A percentile compares a stretch with the other conserved stretches of the same genome.
phyloP scores from a whole-genome alignment of 169 alveolate genomes.

The Perkinsus olseni region DNA sequence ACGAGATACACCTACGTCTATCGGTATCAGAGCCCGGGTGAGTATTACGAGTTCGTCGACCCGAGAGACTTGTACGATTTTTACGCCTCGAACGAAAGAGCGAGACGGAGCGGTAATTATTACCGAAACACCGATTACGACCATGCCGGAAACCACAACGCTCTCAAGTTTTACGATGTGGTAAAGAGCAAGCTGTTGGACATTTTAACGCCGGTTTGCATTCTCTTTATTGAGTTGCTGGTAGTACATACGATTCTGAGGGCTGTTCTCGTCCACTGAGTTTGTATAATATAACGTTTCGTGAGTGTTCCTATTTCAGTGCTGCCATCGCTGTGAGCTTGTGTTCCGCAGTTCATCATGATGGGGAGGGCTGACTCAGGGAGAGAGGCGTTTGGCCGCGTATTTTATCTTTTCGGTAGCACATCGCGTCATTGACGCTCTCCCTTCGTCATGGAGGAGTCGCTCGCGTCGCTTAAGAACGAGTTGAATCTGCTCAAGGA shows the following conservation, averaged over 20 bases:
- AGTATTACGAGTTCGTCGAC: not conserved
- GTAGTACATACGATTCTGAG: not conserved
- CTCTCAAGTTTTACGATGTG: not conserved
- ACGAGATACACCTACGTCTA: not conserved
- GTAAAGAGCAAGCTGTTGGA: not conserved
- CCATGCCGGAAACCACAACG: not conserved
- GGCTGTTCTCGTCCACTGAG: not conserved
- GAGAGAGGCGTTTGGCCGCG: too few relatives aligned
- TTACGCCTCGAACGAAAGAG: not conserved
- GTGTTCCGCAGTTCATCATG: not conserved
- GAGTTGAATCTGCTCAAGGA: constrained; percentile 10
- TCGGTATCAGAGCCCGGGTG: not conserved
- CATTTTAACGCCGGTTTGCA: not conserved
- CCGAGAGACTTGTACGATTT: not conserved
- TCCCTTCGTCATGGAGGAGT: not conserved
- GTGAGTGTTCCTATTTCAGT: not conserved
- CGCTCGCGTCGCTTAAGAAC: not conserved
- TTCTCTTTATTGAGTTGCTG: not conserved
- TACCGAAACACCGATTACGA: not conserved
- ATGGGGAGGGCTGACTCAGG: too few relatives aligned
- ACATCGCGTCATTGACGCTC: too few relatives aligned
- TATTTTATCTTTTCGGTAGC: not conserved
- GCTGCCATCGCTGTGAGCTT: not conserved
- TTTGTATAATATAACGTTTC: not conserved
- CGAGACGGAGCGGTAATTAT: not conserved